phyloP scores from a whole-genome alignment of 352 stramenopile genomes.

The Phytophthora sp. region DNA sequence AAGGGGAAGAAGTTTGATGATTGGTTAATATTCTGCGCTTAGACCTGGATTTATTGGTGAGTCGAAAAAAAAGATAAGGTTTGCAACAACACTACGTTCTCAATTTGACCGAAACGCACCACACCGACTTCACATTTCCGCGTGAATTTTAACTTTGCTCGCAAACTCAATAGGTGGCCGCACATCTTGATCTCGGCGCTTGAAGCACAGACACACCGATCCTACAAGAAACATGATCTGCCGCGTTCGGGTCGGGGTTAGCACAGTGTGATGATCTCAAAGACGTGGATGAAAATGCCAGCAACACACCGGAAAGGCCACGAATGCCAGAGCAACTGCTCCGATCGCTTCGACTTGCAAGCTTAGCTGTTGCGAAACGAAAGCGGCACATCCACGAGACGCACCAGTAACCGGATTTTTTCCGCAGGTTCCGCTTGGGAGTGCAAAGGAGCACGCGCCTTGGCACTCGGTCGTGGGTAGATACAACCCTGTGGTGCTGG shows the following conservation, averaged over 20 bases:
- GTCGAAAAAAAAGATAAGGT: too few species aligned
- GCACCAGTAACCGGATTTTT: constrained; percentile 54
- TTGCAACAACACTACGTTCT: too few species aligned
- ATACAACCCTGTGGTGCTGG: constrained; percentile 41
- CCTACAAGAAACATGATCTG: constrained; percentile 57
- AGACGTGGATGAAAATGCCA: neutral
- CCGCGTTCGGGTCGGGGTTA: neutral
- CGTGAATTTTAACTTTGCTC: constrained; percentile 57
- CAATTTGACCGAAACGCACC: too few species aligned
- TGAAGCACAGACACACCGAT: constrained; percentile 73
- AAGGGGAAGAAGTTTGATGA: neutral
- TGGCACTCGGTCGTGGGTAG: constrained; percentile 57
- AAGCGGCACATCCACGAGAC: constrained; percentile 63
- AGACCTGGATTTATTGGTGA: too few species aligned
- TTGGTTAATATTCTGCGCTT: too few species aligned
- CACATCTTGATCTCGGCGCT: constrained; percentile 75
- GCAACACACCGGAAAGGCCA: constrained; percentile 55
- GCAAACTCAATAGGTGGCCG: constrained; percentile 62
- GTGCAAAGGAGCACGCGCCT: constrained; percentile 58
- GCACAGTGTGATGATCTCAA: neutral
- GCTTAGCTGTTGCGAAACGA: constrained; percentile 49
- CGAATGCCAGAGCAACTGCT: constrained; percentile 39
- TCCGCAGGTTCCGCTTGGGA: constrained; percentile 67
- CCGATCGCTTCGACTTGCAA: constrained; percentile 54
- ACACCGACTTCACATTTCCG: constrained; percentile 40